Base-by-base conservation (phyloP, 1,284 basidiomycete species). In the Wolfiporia cocos region DNA sequence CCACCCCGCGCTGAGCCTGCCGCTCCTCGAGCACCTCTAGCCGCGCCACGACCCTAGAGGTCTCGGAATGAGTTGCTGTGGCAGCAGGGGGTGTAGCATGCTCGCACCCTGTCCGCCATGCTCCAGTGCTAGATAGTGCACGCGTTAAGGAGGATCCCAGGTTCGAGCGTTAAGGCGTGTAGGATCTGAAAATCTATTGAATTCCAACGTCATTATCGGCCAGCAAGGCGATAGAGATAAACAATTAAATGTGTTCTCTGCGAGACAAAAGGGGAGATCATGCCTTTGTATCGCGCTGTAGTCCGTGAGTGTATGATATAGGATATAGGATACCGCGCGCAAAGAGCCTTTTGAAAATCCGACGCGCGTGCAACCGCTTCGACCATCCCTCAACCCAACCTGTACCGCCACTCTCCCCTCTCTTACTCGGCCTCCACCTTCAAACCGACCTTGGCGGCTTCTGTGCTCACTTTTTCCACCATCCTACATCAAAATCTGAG, bases 91-190 rank as follows among this genome's bases (percentile, higher is more conserved):
- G 11, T n/a, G 5, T 5, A 20, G 14, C 1, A 34, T 29, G 36
- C 31, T 54, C 63, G 41, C 48, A 64, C 65, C 51, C 62, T 61
- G 49, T 67, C 65, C 41, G 65, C 62, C 65, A 67, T 66, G 19
- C 5, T 17, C 17, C 12, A 17, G 11, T 3, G 17, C 4, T n/a
- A 14, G n/a, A n/a, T n/a, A n/a, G n/a, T n/a, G n/a, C n/a, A n/a
- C n/a, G n/a, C n/a, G n/a, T n/a, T n/a, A n/a, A n/a, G n/a, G n/a
- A n/a, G n/a, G n/a, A n/a, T n/a, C n/a, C n/a, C n/a, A n/a, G n/a
- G n/a, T n/a, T n/a, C n/a, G n/a, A n/a, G n/a, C n/a, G n/a, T n/a
- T n/a, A n/a, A n/a, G n/a, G n/a, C n/a, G n/a, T n/a, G n/a, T n/a
- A n/a, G n/a, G n/a, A n/a, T n/a, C n/a, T n/a, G n/a, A n/a, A n/a